phyloP scores from a whole-genome alignment of 768 basidiomycete genomes.

The Tephrocybe sp. region DNA sequence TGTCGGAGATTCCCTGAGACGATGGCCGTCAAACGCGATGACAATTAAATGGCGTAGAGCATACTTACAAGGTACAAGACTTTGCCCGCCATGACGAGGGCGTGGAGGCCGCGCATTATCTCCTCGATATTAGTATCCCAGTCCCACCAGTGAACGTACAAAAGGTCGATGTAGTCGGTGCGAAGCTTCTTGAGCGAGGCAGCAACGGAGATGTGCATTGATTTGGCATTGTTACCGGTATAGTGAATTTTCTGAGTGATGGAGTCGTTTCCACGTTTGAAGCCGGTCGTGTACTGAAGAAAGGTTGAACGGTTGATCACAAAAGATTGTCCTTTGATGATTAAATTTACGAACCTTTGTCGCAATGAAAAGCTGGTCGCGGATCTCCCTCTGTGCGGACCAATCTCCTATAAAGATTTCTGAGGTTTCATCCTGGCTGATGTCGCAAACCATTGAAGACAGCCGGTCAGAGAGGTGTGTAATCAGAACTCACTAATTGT shows the following conservation, averaged over 20 bases:
- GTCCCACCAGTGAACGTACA: conserved; percentile 54
- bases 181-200: conserved; percentile 47
- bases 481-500: conserved; percentile 11
- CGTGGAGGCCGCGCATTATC: conserved; percentile 55
- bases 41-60: background rate
- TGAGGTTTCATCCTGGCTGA: conserved; percentile 54
- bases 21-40: background rate
- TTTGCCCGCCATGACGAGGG: conserved; percentile 50
- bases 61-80: conserved; percentile 42
- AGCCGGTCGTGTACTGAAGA: conserved; percentile 30
- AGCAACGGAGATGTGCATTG: conserved; percentile 38
- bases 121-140: conserved; percentile 53
- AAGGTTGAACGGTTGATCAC: background rate
- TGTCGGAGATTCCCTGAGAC: conserved; percentile 32
- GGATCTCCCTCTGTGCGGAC: conserved; percentile 42
- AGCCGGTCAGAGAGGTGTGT: background rate
- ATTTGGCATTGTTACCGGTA: conserved; percentile 49
- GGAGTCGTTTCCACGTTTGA: conserved; percentile 23
- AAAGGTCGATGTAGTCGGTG: conserved; percentile 46
- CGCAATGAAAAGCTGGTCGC: conserved; percentile 50
- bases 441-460: background rate
- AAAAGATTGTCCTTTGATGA: too few species aligned
- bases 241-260: conserved; percentile 37
- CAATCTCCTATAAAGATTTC: conserved; percentile 57
- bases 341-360: conserved; percentile 33